Evolutionary conservation across 768 basidiomycete genomes (phyloP).

Genomic region (Trametes sanguinea): DNA sequence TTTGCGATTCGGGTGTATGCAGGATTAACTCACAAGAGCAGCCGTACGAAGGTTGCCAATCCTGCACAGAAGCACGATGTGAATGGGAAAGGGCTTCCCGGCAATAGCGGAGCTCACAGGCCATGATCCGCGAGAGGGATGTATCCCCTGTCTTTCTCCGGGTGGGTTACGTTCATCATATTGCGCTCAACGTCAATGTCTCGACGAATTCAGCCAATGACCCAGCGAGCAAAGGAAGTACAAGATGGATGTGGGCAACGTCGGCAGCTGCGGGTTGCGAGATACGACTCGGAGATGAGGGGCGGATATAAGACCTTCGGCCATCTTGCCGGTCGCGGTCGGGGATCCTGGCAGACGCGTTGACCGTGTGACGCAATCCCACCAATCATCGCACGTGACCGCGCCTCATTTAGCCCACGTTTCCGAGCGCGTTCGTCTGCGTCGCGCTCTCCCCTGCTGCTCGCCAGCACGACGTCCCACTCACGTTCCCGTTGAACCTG

Average conservation of each 20-base stretch:
- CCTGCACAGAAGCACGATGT: conserved; percentile 38
- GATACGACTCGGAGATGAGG: too few relatives aligned
- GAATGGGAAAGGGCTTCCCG: background rate
- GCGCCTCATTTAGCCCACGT: conserved; percentile 4
- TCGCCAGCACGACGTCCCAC: background rate
- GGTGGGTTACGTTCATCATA: conserved; percentile 57
- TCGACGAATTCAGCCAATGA: background rate
- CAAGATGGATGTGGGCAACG: background rate
- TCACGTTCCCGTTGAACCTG: too few relatives aligned
- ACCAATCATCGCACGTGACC: conserved; percentile 1
- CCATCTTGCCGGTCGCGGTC: background rate
- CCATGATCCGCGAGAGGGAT: conserved; percentile 78
- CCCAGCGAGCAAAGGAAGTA: background rate
- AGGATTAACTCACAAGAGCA: conserved; percentile 51
- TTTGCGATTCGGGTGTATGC: background rate
- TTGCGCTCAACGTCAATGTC: background rate
- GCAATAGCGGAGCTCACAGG: conserved; percentile 50
- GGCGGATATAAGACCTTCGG: conserved; percentile 1
- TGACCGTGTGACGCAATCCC: conserved; percentile 12
- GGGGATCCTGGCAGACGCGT: background rate
- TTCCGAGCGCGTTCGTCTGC: background rate
- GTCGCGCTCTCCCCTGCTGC: background rate
- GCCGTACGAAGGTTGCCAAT: conserved; percentile 86
- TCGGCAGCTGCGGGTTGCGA: too few relatives aligned
- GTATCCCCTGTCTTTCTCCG: conserved; percentile 62